Evolutionary conservation across 208 protist genomes (phyloP).

Genomic region (Crithidia fasciculata): DNA sequence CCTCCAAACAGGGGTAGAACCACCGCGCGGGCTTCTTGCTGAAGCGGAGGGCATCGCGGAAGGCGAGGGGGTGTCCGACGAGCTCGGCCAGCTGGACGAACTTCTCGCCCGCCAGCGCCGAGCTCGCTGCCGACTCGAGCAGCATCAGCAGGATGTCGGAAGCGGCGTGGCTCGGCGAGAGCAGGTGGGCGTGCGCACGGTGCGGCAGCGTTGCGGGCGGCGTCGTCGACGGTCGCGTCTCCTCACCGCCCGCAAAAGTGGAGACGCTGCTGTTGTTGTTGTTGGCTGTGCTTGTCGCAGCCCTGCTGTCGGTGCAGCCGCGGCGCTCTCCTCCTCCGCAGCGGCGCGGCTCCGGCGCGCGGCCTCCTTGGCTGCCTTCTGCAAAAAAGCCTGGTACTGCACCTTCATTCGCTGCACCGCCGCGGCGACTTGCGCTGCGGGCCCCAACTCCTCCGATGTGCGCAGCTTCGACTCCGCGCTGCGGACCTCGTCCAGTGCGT

Average conservation of each 20-base stretch:
- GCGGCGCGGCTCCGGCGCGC: constrained; percentile 2
- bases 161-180: constrained; percentile 21
- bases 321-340: not conserved
- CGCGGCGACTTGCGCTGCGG: constrained; percentile 47
- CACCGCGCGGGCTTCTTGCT: constrained; percentile 50
- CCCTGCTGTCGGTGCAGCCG: not conserved
- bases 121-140: constrained; percentile 16
- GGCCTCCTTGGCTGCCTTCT: constrained; percentile 60
- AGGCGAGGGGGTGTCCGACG: constrained; percentile 48
- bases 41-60: constrained; percentile 40
- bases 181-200: not conserved
- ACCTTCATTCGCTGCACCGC: constrained; percentile 42
- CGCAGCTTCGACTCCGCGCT: constrained; percentile 57
- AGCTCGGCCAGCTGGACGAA: constrained; percentile 45
- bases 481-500: constrained; percentile 63
- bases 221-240: not conserved
- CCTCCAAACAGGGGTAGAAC: constrained; percentile 79
- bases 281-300: not conserved
- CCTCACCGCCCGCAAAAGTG: not conserved
- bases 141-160: constrained; percentile 34
- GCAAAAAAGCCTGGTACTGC: constrained; percentile 56
- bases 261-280: not conserved
- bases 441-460: constrained; percentile 43
- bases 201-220: not conserved
- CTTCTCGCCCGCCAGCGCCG: constrained; percentile 15